Evolutionary conservation across 140 eudicot species (phyloP).

Genomic region (Flaveria floridana): DNA sequence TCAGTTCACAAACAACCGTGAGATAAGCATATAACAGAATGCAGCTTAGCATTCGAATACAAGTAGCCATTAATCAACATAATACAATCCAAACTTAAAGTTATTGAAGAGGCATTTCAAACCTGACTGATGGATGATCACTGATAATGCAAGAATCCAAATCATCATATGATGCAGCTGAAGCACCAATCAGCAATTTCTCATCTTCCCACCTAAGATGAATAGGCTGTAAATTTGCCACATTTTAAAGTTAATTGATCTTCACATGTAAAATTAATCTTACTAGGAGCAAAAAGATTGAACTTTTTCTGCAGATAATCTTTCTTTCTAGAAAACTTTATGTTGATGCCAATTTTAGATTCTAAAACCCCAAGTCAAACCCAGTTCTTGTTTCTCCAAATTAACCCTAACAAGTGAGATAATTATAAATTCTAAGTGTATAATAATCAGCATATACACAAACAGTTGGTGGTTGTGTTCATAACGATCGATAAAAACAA

Average conservation of each 20-base stretch:
- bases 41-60: too few species aligned
- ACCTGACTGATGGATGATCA: slow-evolving; percentile 34
- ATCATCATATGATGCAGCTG: slow-evolving; percentile 25
- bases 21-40: not conserved
- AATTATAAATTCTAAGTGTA: not conserved
- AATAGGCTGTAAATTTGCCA: slow-evolving; percentile 22
- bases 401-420: too few species aligned
- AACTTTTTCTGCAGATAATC: not conserved
- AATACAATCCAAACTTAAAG: not conserved
- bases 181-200: not conserved
- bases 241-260: not conserved
- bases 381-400: slow-evolving; percentile 8
- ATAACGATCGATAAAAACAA: not conserved
- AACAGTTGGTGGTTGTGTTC: slow-evolving; percentile 9
- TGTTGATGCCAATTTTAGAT: not conserved
- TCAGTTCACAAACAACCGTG: not conserved
- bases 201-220: slow-evolving; percentile 12
- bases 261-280: slow-evolving; percentile 10
- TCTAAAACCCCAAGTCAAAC: not conserved
- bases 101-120: not conserved
- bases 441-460: slow-evolving; percentile 11
- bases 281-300: not conserved
- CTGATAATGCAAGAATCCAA: slow-evolving; percentile 12
- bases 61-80: too few species aligned
- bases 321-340: not conserved